Conservation (phyloP, 768 basidiomycete genomes). For the Steccherinum ochraceum region DNA sequence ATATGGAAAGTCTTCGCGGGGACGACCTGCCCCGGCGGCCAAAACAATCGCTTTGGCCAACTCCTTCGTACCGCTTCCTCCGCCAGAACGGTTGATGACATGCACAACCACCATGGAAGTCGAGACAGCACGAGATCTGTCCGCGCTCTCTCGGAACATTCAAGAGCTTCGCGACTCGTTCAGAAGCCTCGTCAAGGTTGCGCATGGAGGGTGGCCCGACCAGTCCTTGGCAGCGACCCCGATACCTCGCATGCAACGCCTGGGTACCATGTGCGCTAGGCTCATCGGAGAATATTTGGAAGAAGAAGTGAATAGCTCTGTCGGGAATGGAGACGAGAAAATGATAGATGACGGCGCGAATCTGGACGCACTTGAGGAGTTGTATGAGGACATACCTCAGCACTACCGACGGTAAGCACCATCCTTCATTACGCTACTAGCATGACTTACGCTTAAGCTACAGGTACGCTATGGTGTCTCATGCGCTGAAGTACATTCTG, state of each 20-base stretch:
- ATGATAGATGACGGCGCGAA: slow-evolving; percentile 14
- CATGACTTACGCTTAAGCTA: neutral
- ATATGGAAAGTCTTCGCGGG: slow-evolving; percentile 2
- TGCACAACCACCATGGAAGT: neutral
- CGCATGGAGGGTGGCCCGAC: slow-evolving; percentile 24
- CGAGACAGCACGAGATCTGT: slow-evolving; percentile 11
- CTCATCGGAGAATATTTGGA: slow-evolving; percentile 43
- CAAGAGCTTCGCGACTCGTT: slow-evolving; percentile 1
- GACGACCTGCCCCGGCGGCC: neutral
- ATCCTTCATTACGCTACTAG: neutral
- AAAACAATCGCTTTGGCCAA: slow-evolving; percentile 11
- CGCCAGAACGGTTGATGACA: slow-evolving; percentile 24
- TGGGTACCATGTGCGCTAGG: slow-evolving; percentile 41
- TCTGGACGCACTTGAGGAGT: slow-evolving; percentile 25
- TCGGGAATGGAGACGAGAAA: slow-evolving; percentile 18
- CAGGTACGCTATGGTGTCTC: slow-evolving; percentile 45
- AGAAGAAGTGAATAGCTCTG: slow-evolving; percentile 21
- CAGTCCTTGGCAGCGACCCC: neutral
- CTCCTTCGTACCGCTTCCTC: slow-evolving; percentile 32
- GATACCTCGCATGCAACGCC: slow-evolving; percentile 29
- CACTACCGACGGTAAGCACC: slow-evolving; percentile 43
- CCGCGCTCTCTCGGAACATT: slow-evolving; percentile 28
- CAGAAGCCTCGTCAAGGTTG: slow-evolving; percentile 33
- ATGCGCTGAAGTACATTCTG: slow-evolving; percentile 45
- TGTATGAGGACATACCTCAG: slow-evolving; percentile 50